Evolutionary conservation across 2,329 filamentous ascomycete genomes (phyloP).

Genomic region (Colletotrichum costaricense): DNA sequence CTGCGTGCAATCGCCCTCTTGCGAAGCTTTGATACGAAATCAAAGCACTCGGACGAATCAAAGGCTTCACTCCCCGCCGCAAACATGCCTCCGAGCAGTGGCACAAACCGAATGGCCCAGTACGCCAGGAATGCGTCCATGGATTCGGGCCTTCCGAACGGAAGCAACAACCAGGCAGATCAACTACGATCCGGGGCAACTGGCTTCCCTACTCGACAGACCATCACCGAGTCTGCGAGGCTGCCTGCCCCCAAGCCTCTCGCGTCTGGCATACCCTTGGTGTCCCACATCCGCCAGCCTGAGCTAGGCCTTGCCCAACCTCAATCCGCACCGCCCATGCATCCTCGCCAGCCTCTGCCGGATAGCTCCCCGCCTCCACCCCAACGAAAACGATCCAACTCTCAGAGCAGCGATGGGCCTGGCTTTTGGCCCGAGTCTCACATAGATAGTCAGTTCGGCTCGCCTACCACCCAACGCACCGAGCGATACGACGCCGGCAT

Average conservation of each 20-base stretch:
- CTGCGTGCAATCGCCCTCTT: not conserved
- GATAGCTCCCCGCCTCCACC: constrained; percentile 38
- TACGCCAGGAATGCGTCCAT: constrained; percentile 32
- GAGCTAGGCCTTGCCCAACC: constrained; percentile 38
- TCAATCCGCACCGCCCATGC: constrained; percentile 28
- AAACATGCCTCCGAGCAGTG: constrained; percentile 32
- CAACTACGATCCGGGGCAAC: constrained; percentile 7
- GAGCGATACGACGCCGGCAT: constrained; percentile 27
- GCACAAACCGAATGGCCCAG: constrained; percentile 31
- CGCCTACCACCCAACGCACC: constrained; percentile 31
- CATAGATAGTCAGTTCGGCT: constrained; percentile 32
- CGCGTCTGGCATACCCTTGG: constrained; percentile 41
- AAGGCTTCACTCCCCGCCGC: not conserved
- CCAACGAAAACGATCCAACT: constrained; percentile 36
- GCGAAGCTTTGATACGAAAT: not conserved
- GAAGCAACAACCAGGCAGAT: not conserved
- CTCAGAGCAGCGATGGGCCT: constrained; percentile 44
- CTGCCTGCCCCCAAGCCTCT: constrained; percentile 47
- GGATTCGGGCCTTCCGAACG: constrained; percentile 13
- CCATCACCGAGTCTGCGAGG: constrained; percentile 47
- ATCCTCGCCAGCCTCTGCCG: constrained; percentile 37
- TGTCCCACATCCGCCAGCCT: constrained; percentile 41
- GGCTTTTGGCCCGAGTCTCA: constrained; percentile 34
- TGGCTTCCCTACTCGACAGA: constrained; percentile 39
- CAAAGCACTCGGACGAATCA: not conserved